Evolutionary conservation across 192 early-diverging fungal genomes (phyloP).

Genomic region (Coemansia sp.): DNA sequence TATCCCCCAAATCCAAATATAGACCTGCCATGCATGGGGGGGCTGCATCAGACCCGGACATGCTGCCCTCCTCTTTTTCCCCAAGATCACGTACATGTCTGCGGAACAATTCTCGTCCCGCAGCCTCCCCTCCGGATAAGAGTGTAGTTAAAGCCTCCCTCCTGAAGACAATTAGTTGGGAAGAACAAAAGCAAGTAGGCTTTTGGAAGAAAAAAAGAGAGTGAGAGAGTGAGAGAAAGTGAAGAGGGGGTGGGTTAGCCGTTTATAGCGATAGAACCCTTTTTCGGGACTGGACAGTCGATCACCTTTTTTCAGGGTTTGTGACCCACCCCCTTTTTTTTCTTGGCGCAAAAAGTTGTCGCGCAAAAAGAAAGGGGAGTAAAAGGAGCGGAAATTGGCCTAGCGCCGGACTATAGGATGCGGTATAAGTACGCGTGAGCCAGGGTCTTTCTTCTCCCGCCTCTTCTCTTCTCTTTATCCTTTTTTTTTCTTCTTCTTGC

Average conservation of each 20-base stretch:
- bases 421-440: conserved; percentile 4
- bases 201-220: not conserved
- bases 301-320: not conserved
- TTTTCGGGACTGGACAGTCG: conserved; percentile 9
- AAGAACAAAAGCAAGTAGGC: conserved; percentile 4
- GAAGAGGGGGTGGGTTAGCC: not conserved
- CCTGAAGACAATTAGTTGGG: not conserved
- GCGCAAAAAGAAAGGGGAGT: not conserved
- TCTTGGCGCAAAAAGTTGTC: not conserved
- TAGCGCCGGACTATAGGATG: conserved; percentile 2
- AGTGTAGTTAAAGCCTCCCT: conserved; percentile 2
- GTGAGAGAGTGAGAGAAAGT: not conserved
- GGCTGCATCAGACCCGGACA: conserved; percentile 10
- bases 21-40: conserved; percentile 8
- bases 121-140: not conserved
- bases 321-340: conserved; percentile 1
- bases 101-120: conserved; percentile 6
- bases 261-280: conserved; percentile 4
- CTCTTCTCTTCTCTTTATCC: not conserved
- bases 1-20: conserved; percentile 8
- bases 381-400: conserved; percentile 4
- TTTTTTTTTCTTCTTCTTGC: not conserved
- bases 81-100: conserved; percentile 17
- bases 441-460: not conserved
- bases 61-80: conserved; percentile 1